phyloP scores from a whole-genome alignment of 1,284 basidiomycete genomes.

The Cerioporus squamosus region DNA sequence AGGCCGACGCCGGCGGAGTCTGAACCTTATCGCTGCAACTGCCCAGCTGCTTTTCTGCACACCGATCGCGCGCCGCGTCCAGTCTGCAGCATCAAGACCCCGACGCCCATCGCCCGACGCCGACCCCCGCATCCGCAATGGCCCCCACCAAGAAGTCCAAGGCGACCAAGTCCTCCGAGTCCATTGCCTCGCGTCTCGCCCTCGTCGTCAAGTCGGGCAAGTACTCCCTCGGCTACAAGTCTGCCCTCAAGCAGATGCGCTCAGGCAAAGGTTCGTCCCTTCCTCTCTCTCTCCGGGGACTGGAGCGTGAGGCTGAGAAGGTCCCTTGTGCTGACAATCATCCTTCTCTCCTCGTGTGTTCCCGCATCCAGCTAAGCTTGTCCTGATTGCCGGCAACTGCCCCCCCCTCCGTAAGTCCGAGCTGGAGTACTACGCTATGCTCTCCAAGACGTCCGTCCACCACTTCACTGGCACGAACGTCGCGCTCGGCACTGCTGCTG shows the following conservation, averaged over 20 bases:
- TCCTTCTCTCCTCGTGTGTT: slow-evolving; percentile 25
- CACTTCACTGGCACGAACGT: slow-evolving; percentile 98
- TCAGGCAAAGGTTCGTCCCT: slow-evolving; percentile 89
- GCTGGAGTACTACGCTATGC: slow-evolving; percentile 99
- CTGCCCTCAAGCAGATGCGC: slow-evolving; percentile 98
- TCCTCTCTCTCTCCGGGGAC: slow-evolving; percentile 69
- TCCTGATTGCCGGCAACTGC: slow-evolving; percentile 99
- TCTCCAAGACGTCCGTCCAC: slow-evolving; percentile 97
- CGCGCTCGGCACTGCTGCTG: slow-evolving; percentile 97
- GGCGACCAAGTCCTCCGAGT: slow-evolving; percentile 89
- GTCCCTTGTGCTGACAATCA: slow-evolving; percentile 77
- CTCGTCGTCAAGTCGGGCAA: slow-evolving; percentile 98
- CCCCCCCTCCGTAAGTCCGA: slow-evolving; percentile 99
- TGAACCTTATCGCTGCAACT: slow-evolving; percentile 29
- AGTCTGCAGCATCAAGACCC: slow-evolving; percentile 28
- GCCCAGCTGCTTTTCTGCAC: slow-evolving; percentile 15
- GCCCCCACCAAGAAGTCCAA: slow-evolving; percentile 95
- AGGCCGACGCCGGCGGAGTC: slow-evolving; percentile 4
- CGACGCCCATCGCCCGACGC: slow-evolving; percentile 18
- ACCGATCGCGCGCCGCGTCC: slow-evolving; percentile 10
- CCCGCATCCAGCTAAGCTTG: slow-evolving; percentile 84
- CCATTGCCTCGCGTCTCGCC: slow-evolving; percentile 93
- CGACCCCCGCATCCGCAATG: slow-evolving; percentile 55
- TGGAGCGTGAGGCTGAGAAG: slow-evolving; percentile 98
- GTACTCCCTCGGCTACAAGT: slow-evolving; percentile 95